Percentiles rank a stretch among this genome's conserved stretches.
phyloP scores from a whole-genome alignment of 305 asterid genomes.

The Rubia balearica region DNA sequence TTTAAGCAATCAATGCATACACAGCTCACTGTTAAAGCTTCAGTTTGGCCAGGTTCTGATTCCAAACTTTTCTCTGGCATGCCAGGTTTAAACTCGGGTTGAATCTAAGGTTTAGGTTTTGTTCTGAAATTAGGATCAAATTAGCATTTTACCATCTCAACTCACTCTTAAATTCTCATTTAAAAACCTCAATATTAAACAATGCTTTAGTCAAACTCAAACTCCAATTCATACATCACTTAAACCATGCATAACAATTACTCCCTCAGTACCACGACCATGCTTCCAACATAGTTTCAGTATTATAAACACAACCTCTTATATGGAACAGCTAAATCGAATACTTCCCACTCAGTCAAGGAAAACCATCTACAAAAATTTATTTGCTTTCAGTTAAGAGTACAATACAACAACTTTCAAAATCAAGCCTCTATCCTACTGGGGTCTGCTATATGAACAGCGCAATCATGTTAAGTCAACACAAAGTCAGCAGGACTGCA shows the following conservation, averaged over 20 bases:
- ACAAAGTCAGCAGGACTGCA: not conserved
- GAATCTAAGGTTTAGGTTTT: not conserved
- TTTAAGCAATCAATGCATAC: not conserved
- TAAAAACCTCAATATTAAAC: not conserved
- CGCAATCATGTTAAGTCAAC: not conserved
- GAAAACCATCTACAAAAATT: not conserved
- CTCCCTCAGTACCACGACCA: not conserved
- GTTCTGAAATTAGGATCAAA: not conserved
- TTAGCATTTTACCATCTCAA: not conserved
- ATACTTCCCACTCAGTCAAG: not conserved
- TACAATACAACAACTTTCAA: not conserved
- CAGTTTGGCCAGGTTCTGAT: not conserved
- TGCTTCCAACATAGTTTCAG: not conserved
- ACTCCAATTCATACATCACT: no score
- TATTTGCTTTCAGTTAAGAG: no score
- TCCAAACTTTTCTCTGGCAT: not conserved
- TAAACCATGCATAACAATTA: not conserved
- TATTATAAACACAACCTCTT: not conserved
- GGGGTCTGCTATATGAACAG: not conserved
- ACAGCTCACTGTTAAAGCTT: not conserved
- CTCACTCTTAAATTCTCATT: not conserved
- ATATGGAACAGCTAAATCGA: not conserved
- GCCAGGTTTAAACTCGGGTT: not conserved
- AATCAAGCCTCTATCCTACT: not conserved
- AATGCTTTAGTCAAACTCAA: no score